Percentiles rank a stretch among this genome's conserved stretches.
These are phyloP conservation scores for Lunularia cruciata DNA, from an alignment of 225 moss, liverwort and hornwort species.

Conservation along the genomic window DNA sequence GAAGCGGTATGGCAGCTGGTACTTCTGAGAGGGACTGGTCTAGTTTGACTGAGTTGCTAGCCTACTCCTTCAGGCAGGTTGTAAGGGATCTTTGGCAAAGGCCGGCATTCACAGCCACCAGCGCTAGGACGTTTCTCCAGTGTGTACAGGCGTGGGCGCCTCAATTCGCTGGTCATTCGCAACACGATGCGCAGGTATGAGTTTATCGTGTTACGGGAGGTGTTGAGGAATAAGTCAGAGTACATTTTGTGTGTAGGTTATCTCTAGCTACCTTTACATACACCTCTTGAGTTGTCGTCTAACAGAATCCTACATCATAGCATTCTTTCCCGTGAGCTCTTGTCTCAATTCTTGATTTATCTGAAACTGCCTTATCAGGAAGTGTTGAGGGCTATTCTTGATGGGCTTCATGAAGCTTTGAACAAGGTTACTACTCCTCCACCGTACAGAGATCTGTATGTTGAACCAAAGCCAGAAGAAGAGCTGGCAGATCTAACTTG, in stretches of 20 bases:
- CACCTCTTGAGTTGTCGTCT: constrained; percentile 5
- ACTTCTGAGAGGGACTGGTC: constrained; percentile 46
- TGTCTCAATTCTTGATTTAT: constrained; percentile 19
- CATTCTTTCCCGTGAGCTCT: neutral
- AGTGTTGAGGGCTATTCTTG: constrained; percentile 70
- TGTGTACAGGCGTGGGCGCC: constrained; percentile 64
- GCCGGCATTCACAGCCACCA: constrained; percentile 51
- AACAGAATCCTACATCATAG: no score
- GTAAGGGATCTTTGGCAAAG: constrained; percentile 61
- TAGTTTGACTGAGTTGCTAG: constrained; percentile 46
- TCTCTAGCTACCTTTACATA: no score
- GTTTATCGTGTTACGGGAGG: neutral
- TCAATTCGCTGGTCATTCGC: constrained; percentile 60
- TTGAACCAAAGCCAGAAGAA: constrained; percentile 59
- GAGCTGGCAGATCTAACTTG: constrained; percentile 67
- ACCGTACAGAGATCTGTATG: constrained; percentile 61
- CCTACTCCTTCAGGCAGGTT: constrained; percentile 54
- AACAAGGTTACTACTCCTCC: constrained; percentile 57
- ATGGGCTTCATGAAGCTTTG: constrained; percentile 69
- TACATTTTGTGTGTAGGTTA: no score
- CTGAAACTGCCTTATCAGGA: constrained; percentile 45
- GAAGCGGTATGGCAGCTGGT: constrained; percentile 37
- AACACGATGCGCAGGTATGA: constrained; percentile 70
- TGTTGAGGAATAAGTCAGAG: neutral
- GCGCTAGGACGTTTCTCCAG: constrained; percentile 54